Evolutionary conservation across 148 eudicot species (phyloP), one percentile per base, ranked within the genome.

Genomic region (Chenopodium suecicum): DNA sequence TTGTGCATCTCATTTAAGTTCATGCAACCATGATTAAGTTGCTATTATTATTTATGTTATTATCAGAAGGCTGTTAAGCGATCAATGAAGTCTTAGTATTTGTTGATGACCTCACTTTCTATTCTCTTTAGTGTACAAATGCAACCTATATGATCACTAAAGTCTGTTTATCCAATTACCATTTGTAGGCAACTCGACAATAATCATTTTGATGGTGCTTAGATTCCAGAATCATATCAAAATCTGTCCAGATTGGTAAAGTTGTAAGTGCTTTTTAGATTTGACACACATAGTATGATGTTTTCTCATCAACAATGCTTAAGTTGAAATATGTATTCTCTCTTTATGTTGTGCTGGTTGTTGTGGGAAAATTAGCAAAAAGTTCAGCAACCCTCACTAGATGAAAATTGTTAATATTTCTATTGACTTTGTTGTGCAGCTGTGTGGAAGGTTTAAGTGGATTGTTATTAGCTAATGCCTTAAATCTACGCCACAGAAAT

Each of bases 171-270:
- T 52, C 20, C 27, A 23, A 23, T 73, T n/a, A 67, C 44, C 4
- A 54, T 66, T 82, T 82, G 86, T 91, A 93, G 97, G 60, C 97
- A 93, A 85, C 94, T 93, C 64, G 97, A 93, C 79, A 93, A 91
- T 78, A 93, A 93, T 85, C 82, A 90, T 77, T 90, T 91, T 80
- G 83, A 46, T 67, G 97, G 94, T 50, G 73, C 80, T 78, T 79
- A 74, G 56, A 90, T 93, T 82, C 97, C 97, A 56, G 74, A 82
- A 80, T 85, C 97, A 17, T 93, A 88, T 81, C 84, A 89, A 48
- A 86, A 86, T 87, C 88, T 93, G 88, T 83, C 91, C 78, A 82
- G 80, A 32, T 87, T 93, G 84, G 79, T 90, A 81, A 93, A 93
- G 84, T 41, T 93, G 97, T 93, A 87, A 89, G 97, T 88, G 46